phyloP scores from a whole-genome alignment of 805 yeast genomes.

The Candida nonsorbophila region DNA sequence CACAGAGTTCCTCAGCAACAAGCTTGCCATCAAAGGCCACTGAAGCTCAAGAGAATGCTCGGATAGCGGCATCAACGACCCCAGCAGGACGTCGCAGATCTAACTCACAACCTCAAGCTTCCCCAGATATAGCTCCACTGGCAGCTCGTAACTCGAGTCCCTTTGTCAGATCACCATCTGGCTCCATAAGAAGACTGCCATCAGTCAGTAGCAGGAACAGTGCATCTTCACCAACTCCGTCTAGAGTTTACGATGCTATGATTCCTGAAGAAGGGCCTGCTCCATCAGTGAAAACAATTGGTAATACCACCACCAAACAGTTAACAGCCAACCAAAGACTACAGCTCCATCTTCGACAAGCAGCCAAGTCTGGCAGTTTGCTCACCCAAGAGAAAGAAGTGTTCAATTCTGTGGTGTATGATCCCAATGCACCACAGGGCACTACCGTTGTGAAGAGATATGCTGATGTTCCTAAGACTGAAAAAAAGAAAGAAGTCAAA shows the following conservation, averaged over 20 bases:
- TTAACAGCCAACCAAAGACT: constrained; percentile 35
- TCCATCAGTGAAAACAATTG: constrained; percentile 10
- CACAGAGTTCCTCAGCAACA: background rate
- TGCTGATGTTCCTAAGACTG: constrained; percentile 9
- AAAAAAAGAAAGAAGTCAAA: constrained; percentile 1
- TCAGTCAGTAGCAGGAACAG: constrained; percentile 3
- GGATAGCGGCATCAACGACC: constrained; percentile 2
- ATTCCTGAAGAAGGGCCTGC: constrained; percentile 10
- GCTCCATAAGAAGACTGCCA: constrained; percentile 2
- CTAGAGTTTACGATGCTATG: constrained; percentile 2
- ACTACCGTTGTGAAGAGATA: constrained; percentile 13
- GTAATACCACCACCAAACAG: constrained; percentile 11
- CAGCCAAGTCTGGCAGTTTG: constrained; percentile 31
- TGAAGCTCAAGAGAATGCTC: too few relatives aligned
- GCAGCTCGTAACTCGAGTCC: constrained; percentile 1
- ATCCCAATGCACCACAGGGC: constrained; percentile 35
- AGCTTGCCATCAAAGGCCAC: constrained; percentile 2
- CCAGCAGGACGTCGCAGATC: constrained; percentile 22
- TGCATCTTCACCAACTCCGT: constrained; percentile 5
- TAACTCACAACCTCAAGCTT: constrained; percentile 29
- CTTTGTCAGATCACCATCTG: constrained; percentile 1
- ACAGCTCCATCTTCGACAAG: constrained; percentile 33
- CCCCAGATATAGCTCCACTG: constrained; percentile 3
- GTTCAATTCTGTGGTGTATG: constrained; percentile 32
- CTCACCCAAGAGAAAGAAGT: constrained; percentile 32